These are phyloP conservation scores for Alternaria gansuensis DNA, from an alignment of 2,329 filamentous ascomycete genomes.

Conservation along the genomic window DNA sequence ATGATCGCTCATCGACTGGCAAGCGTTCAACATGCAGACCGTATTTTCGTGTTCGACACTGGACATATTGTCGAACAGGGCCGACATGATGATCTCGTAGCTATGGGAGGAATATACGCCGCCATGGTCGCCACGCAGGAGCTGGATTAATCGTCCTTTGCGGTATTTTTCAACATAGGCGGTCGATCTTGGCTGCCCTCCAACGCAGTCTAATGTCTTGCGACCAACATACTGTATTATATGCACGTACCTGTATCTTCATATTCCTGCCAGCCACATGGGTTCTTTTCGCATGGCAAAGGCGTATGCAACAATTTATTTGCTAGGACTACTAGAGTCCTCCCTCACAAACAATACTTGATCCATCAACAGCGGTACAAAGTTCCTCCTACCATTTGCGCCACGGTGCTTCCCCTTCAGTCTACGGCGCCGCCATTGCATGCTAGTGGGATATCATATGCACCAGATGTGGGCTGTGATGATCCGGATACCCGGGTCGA, in stretches of 20 bases:
- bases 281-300: background rate
- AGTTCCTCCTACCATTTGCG: background rate
- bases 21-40: conserved; percentile 79
- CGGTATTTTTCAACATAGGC: background rate
- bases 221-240: background rate
- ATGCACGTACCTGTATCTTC: conserved; percentile 5
- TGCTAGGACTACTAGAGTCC: background rate
- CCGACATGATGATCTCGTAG: conserved; percentile 67
- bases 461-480: conserved; percentile 5
- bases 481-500: background rate
- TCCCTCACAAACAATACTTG: background rate
- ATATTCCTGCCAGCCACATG: background rate
- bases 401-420: background rate
- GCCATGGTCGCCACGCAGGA: conserved; percentile 52
- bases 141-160: conserved; percentile 34
- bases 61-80: conserved; percentile 69
- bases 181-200: background rate
- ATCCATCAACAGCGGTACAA: background rate
- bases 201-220: background rate
- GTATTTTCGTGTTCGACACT: conserved; percentile 80
- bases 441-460: conserved; percentile 1
- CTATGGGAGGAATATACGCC: conserved; percentile 47
- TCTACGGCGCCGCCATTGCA: conserved; percentile 3
- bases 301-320: background rate
- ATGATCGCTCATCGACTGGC: conserved; percentile 80